Conservation (phyloP, 1,284 basidiomycete genomes). For the Agaricales sp. region DNA sequence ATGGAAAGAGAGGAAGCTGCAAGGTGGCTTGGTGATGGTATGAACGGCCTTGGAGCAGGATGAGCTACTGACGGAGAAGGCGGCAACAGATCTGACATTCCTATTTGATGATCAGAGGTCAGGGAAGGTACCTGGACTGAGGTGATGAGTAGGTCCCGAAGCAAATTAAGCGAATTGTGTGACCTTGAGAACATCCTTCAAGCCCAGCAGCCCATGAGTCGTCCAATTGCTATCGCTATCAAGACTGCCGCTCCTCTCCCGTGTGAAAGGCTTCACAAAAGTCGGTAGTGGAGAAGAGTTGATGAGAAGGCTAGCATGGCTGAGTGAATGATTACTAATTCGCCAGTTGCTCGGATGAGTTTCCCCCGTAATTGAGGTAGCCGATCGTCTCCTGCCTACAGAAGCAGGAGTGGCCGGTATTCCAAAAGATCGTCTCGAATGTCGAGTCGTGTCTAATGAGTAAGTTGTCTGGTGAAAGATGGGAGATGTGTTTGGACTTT, state of each 20-base stretch:
- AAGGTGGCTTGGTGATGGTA: slow-evolving; percentile 29
- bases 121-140: slow-evolving; percentile 46
- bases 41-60: slow-evolving; percentile 32
- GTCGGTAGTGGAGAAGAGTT: slow-evolving; percentile 22
- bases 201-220: slow-evolving; percentile 34
- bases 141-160: too few relatives aligned
- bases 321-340: slow-evolving; percentile 10
- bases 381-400: slow-evolving; percentile 38
- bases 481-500: slow-evolving; percentile 19
- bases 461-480: slow-evolving; percentile 36
- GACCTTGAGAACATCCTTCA: slow-evolving; percentile 70
- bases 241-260: slow-evolving; percentile 36
- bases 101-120: slow-evolving; percentile 58
- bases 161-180: too few relatives aligned
- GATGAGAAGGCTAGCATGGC: neutral
- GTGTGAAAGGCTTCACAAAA: slow-evolving; percentile 34
- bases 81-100: slow-evolving; percentile 62
- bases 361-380: slow-evolving; percentile 33
- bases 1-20: slow-evolving; percentile 21
- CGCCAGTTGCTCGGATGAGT: slow-evolving; percentile 7
- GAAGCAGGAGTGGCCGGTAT: slow-evolving; percentile 24
- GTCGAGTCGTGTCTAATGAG: slow-evolving; percentile 37
- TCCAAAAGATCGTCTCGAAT: slow-evolving; percentile 23
- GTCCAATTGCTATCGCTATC: slow-evolving; percentile 28
- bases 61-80: slow-evolving; percentile 61